These are phyloP conservation scores for Herpotrichia juniperi DNA, from an alignment of 2,329 filamentous ascomycete species.

Conservation along the genomic window DNA sequence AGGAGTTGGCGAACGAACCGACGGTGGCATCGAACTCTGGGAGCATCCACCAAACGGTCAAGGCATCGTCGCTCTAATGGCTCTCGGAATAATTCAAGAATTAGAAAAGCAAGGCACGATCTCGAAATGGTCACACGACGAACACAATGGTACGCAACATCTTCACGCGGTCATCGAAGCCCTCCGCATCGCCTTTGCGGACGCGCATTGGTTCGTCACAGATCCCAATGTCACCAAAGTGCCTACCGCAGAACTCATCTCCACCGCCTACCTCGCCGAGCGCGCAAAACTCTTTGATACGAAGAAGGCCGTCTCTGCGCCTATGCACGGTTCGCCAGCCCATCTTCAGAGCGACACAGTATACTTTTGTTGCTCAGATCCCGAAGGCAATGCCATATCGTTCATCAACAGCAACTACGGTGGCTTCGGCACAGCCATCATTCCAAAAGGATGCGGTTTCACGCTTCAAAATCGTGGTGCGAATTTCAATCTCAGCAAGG, in stretches of 20 bases:
- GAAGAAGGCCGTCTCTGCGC: slow-evolving; percentile 56
- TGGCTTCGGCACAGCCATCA: slow-evolving; percentile 85
- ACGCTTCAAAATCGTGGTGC: slow-evolving; percentile 91
- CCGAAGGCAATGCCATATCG: slow-evolving; percentile 84
- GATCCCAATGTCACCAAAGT: slow-evolving; percentile 77
- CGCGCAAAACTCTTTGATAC: slow-evolving; percentile 68
- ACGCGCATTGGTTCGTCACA: slow-evolving; percentile 87
- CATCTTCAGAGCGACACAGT: slow-evolving; percentile 90
- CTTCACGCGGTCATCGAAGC: slow-evolving; percentile 88
- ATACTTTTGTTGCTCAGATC: slow-evolving; percentile 87
- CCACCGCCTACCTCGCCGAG: slow-evolving; percentile 73
- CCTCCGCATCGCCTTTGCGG: slow-evolving; percentile 87
- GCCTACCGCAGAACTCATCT: slow-evolving; percentile 73
- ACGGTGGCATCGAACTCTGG: slow-evolving; percentile 79
- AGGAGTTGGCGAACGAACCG: slow-evolving; percentile 56
- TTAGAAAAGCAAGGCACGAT: slow-evolving; percentile 79
- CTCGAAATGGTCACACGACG: slow-evolving; percentile 68
- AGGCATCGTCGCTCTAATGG: slow-evolving; percentile 93
- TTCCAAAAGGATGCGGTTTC: slow-evolving; percentile 87
- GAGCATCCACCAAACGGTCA: slow-evolving; percentile 97
- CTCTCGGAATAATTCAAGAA: slow-evolving; percentile 87
- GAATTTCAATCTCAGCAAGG: slow-evolving; percentile 75
- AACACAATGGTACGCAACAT: slow-evolving; percentile 78
- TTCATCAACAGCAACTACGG: slow-evolving; percentile 97
- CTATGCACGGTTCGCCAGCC: slow-evolving; percentile 75